Base-by-base conservation (phyloP, 2,329 filamentous ascomycete genomes). In the Epichloe glyceriae region DNA sequence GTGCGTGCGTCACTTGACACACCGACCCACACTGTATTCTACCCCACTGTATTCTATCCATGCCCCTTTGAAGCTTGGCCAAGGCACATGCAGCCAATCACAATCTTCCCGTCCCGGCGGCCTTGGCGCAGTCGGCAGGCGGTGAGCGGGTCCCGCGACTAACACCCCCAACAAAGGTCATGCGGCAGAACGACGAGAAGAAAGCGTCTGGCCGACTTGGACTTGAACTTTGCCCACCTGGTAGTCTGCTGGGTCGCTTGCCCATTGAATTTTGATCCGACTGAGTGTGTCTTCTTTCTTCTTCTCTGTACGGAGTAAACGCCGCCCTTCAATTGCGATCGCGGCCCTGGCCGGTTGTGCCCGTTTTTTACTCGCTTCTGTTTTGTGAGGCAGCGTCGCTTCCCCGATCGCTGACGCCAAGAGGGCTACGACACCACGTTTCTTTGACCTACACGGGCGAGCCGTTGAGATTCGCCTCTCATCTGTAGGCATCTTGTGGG, bases 141-240 rank as follows among this genome's bases (percentile, higher is more conserved):
- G 55, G 57, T 56, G 55, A 54, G 50, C 46, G 41, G 50, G 39
- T 20, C 38, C 43, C 47, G 53, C 53, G 54, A 56, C 54, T 59
- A 57, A 58, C 53, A 50, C 52, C 39, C 39, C 34, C 19, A 26
- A 26, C 22, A 26, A 26, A 33, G 44, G 19, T 42, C 45, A 48
- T 35, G 42, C 42, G 20, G 44, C 38, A 44, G 49, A 49, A 42
- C 42, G 46, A 26, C 30, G 42, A 50, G 38, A 14, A 38, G 48
- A 47, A 45, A 7, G 35, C 30, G 22, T 42, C 22, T 22, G 19
- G 41, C 22, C 34, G 15, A 34, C 40, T 34, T n/a, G 12, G 22
- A 26, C 26, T n/a, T 15, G 17, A 45, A 45, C 48, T 30, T 50
- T 45, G 35, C 41, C 41, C 20, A 45, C 48, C 35, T 37, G 33